Evolutionary conservation across 805 yeast species (phyloP), one percentile per base, ranked within the genome.

Genomic region (Kodamaea laetipori): DNA sequence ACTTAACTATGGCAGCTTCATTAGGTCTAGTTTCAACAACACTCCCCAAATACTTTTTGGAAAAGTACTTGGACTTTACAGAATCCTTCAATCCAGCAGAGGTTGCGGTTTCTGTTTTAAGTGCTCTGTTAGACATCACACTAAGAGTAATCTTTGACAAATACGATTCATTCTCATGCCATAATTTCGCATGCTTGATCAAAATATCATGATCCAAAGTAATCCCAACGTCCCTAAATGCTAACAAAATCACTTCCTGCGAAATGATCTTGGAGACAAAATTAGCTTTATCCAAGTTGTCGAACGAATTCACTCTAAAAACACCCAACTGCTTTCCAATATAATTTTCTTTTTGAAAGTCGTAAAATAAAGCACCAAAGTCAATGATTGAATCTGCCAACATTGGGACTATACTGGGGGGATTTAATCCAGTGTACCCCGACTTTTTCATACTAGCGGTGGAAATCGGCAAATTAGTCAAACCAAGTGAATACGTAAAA

Each of bases 271-370:
- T 67, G 32, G 76, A 71, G 8, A 79, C 61, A 35, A 63, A 71
- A 51, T 75, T 76, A n/a, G 80, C 74, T 44, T 78, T 74, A 28
- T 67, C 69, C 38, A 73, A 58, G 28, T 78, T 71, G 47, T 76
- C 78, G 47, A 76, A 71, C 0, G 81, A 74, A 47, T 74, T 77
- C 6, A 74, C 66, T 41, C 80, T 48, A 45, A 77, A 74, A 0
- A 71, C 72, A 6, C 83, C 84, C 24, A 70, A 54, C 52, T 78
- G 83, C 48, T 73, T 70, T 3, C 77, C 79, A 6, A 67, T 58
- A 35, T 61, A 72, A 1, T 60, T 50, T 19, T 59, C 49, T 19
- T 64, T 55, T n/a, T 47, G 51, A 30, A 61, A 48, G 50, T 73
- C 78, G 46, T 57, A 69, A 43, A 74, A 71, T 35, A 68, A 63